phyloP scores from a whole-genome alignment of 345 rosid genomes.

The Eucalyptus tenuipes region DNA sequence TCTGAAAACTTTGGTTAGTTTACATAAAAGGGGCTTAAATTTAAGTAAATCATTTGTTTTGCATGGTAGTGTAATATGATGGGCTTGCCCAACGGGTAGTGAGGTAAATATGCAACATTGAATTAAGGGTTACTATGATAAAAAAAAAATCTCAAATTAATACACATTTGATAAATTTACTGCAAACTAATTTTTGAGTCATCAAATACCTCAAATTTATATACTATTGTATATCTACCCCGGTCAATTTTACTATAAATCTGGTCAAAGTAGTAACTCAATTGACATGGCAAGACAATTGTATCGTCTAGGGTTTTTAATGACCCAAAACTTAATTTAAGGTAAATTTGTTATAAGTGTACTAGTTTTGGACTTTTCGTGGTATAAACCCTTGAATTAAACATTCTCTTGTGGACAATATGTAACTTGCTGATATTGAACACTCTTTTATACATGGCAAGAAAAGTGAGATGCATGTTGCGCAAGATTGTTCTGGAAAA shows the following conservation, averaged over 20 bases:
- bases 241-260: accelerated
- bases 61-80: no score
- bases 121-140: not conserved
- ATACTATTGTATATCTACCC: not conserved
- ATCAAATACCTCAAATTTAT: no score
- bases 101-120: not conserved
- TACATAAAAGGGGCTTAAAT: not conserved
- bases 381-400: not conserved
- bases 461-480: not conserved
- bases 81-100: accelerated
- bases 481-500: accelerated
- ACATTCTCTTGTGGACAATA: no score
- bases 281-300: not conserved
- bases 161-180: accelerated
- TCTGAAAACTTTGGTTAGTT: not conserved
- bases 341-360: accelerated
- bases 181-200: not conserved
- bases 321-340: no score
- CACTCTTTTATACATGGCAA: not conserved
- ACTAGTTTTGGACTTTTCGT: accelerated
- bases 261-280: not conserved
- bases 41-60: not conserved
- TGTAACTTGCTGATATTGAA: not conserved
- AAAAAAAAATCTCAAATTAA: not conserved
- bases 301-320: not conserved